Conservation (phyloP, 2,329 filamentous ascomycete genomes). For the Fusarium virguliforme region DNA sequence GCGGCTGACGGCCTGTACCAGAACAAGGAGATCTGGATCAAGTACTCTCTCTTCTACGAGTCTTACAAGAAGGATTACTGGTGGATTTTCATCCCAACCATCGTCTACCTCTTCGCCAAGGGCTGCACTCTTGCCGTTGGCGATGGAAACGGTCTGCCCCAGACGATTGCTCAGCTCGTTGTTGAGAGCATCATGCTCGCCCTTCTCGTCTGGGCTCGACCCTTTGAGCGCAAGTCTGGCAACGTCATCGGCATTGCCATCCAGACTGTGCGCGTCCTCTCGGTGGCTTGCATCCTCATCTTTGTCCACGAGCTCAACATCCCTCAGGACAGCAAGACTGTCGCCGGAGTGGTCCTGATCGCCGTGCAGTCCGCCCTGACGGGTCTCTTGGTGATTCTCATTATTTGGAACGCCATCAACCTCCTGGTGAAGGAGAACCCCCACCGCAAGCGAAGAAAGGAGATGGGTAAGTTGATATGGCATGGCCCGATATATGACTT, state of each 20-base stretch:
- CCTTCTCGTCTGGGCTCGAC: constrained; percentile 86
- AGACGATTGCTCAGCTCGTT: constrained; percentile 84
- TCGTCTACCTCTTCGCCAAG: constrained; percentile 92
- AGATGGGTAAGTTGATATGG: constrained; percentile 78
- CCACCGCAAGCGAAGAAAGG: constrained; percentile 89
- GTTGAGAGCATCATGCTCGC: constrained; percentile 86
- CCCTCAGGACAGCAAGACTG: constrained; percentile 91
- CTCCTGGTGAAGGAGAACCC: constrained; percentile 90
- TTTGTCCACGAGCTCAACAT: constrained; percentile 96
- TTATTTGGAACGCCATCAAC: constrained; percentile 89
- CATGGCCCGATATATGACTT: background rate
- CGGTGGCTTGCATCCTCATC: constrained; percentile 88
- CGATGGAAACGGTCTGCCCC: constrained; percentile 87
- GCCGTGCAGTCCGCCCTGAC: constrained; percentile 91
- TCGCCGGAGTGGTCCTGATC: constrained; percentile 93
- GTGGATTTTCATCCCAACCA: constrained; percentile 95
- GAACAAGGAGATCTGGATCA: constrained; percentile 91
- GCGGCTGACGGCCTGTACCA: constrained; percentile 85
- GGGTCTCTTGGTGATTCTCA: constrained; percentile 86
- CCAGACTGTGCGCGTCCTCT: constrained; percentile 89
- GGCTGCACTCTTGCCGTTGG: constrained; percentile 88
- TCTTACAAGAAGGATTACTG: constrained; percentile 94
- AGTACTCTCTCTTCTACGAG: constrained; percentile 98
- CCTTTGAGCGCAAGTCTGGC: constrained; percentile 87
- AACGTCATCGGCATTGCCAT: constrained; percentile 96